Base-by-base conservation (phyloP, 2,329 filamentous ascomycete species). In the Fusarium proliferatum region DNA sequence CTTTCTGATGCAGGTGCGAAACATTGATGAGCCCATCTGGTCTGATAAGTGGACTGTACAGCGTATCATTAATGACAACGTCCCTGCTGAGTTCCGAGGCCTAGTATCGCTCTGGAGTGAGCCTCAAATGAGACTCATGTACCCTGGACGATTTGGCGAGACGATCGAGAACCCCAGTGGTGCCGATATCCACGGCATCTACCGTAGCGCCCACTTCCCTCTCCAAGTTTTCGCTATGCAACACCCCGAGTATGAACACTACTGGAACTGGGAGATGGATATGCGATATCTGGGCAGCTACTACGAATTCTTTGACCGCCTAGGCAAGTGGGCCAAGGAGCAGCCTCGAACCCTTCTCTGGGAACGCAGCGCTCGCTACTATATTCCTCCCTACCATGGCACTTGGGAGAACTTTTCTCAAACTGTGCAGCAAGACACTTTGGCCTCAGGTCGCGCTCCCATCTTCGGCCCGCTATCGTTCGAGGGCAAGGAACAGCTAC, bases 31-130 rank as follows among this genome's bases (percentile, higher is more conserved):
- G 46, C 93, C 92, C 49, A 94, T 97, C 74, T 97, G 93, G 93
- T 90, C 93, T 1, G 94, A 96, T 77, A 89, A 93, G 23, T 87
- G 88, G 38, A 92, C 91, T 1, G 94, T 94, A 66, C 88, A 94
- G 75, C 86, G 88, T 21, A 89, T 96, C 77, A 85, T 97, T 79
- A 87, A 90, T 79, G 84, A 88, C 78, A 87, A 92, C 77, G 82
- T 93, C 76, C 86, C 93, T 1, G 85, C 88, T 67, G 93, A 96
- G 78, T 97, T 97, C 82, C 93, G 92, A 79, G 90, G 91, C 68
- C 89, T 97, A 81, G 93, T 92, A 49, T 94, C 92, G 0, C 85
- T 97, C 10, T 97, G 94, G 94, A 95, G 93, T 5, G 94, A 96
- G 81, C 87, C 90, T 59, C 93, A 96, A 81, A 96, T 97, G 93